Evolutionary conservation across 176 grass and related monocot species (phyloP), one percentile per base, ranked within the genome.

Genomic region (Puccinellia tenuiflora): DNA sequence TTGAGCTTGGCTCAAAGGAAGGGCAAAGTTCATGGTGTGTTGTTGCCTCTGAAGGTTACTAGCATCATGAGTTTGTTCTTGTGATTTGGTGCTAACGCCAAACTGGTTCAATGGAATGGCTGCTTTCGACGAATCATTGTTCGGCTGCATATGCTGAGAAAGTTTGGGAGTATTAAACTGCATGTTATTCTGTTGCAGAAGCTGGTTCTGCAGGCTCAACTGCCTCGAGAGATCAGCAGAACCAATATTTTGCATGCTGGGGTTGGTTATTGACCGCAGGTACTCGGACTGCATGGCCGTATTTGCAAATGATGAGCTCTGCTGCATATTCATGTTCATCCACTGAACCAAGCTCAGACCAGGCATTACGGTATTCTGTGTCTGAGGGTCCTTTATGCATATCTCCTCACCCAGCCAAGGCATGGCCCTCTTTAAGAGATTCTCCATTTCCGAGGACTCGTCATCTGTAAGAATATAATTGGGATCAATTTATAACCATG

Each of bases 311-410:
- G 92, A 87, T 31, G 92, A 87, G 73, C 83, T 90, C 77, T 95
- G 90, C 63, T 95, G 93, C 90, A 95, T 90, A 62, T 90, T 95
- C 88, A 95, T 92, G 79, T 88, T 95, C 93, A 95, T 95, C 93
- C 93, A 95, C 56, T 95, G 93, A 81, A 95, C 93, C 68, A 95
- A 86, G 57, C 93, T 95, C 81, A 95, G 79, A 30, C 93, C 93
- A 62, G 93, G 93, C 93, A 95, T 92, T 80, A 90, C 47, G 5
- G 88, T 92, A 48, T 84, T 92, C 52, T 95, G 93, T 0, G 93
- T 95, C 86, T 95, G 93, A 47, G 90, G 73, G 28, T 95, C 93
- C 90, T 95, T 95, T 84, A 92, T 92, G 78, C 93, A 95, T 51
- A 95, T 88, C 81, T 95, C 93, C 83, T 95, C 93, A 73, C 93